These are phyloP conservation scores for Sporothrix protearum DNA, from an alignment of 2,329 filamentous ascomycete genomes.

Conservation along the genomic window DNA sequence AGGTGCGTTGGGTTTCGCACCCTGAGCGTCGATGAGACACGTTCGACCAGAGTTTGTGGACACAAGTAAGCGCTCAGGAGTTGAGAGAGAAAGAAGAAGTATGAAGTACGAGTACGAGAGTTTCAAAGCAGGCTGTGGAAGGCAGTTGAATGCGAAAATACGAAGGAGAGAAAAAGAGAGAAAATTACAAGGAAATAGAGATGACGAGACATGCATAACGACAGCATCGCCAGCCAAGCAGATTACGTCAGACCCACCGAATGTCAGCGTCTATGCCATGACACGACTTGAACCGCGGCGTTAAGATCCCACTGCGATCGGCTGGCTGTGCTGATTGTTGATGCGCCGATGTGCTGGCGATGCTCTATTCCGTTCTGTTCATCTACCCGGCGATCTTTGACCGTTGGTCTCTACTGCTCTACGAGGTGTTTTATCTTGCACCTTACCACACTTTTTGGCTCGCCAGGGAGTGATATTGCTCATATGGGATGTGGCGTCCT, in stretches of 20 bases:
- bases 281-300: not conserved
- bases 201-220: not conserved
- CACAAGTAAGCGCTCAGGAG: not conserved
- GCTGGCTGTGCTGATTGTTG: not conserved
- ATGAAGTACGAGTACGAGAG: not conserved
- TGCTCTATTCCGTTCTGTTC: not conserved
- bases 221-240: not conserved
- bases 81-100: not conserved
- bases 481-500: not conserved
- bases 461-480: not conserved
- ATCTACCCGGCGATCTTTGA: not conserved
- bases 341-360: not conserved
- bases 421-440: not conserved
- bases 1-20: conserved; percentile 40
- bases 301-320: not conserved
- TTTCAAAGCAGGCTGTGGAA: not conserved
- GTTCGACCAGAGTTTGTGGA: conserved; percentile 21
- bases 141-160: not conserved
- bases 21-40: conserved; percentile 37
- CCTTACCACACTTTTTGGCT: not conserved
- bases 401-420: not conserved
- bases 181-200: not conserved
- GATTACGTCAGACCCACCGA: not conserved
- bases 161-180: not conserved
- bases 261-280: conserved; percentile 8